Evolutionary conservation across 768 basidiomycete genomes (phyloP).

Genomic region (Mycena rebaudengoi): DNA sequence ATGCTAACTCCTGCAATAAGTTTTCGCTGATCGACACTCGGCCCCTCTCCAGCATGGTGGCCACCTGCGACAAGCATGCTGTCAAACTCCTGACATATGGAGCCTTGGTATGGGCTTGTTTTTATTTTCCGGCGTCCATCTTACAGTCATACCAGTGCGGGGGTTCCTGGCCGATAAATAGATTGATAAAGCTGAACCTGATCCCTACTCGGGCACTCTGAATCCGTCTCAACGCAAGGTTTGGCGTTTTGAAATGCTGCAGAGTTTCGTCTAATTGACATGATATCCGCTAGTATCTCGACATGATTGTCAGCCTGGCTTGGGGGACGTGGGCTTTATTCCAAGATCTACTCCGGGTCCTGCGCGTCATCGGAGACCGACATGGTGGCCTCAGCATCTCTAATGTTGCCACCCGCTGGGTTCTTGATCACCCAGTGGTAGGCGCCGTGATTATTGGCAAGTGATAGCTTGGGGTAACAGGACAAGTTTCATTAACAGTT

Average conservation of each 20-base stretch:
- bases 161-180: conserved; percentile 81
- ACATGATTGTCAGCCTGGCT: conserved; percentile 78
- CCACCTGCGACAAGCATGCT: conserved; percentile 76
- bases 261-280: neutral
- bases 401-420: conserved; percentile 86
- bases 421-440: conserved; percentile 83
- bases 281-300: conserved; percentile 71
- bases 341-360: conserved; percentile 66
- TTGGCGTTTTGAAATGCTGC: conserved; percentile 21
- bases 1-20: conserved; percentile 44
- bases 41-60: conserved; percentile 78
- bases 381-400: conserved; percentile 74
- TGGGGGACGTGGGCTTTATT: conserved; percentile 87
- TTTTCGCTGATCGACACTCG: conserved; percentile 86
- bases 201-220: conserved; percentile 70
- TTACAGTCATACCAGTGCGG: conserved; percentile 64
- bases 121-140: neutral
- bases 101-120: conserved; percentile 63
- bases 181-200: conserved; percentile 73
- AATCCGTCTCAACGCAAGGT: conserved; percentile 89
- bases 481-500: neutral
- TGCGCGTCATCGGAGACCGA: conserved; percentile 70
- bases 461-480: neutral
- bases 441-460: conserved; percentile 84
- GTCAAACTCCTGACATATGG: conserved; percentile 83